phyloP scores from a whole-genome alignment of 495 filamentous ascomycete genomes.

The Hypomontagnella submonticulosa region DNA sequence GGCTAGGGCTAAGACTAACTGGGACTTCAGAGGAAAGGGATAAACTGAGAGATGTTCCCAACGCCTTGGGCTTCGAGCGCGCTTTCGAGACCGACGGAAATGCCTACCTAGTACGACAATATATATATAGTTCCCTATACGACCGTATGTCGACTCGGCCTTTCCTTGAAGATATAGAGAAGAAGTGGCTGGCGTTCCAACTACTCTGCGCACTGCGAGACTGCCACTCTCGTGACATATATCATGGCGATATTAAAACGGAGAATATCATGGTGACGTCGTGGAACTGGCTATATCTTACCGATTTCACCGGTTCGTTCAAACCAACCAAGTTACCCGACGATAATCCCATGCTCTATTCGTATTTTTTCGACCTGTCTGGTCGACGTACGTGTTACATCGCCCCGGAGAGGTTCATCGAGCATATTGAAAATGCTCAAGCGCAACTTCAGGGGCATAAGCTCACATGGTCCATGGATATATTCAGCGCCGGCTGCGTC shows the following conservation, averaged over 20 bases:
- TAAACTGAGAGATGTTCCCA: constrained; percentile 82
- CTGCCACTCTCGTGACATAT: constrained; percentile 89
- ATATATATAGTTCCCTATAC: constrained; percentile 95
- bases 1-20: constrained; percentile 28
- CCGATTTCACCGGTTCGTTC: constrained; percentile 95
- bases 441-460: constrained; percentile 57
- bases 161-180: constrained; percentile 96
- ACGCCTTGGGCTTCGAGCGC: constrained; percentile 89
- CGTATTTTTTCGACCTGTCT: constrained; percentile 96
- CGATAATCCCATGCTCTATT: constrained; percentile 97
- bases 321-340: constrained; percentile 95
- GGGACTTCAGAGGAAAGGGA: constrained; percentile 76
- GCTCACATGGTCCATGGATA: constrained; percentile 93
- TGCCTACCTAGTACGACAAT: constrained; percentile 96
- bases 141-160: constrained; percentile 97
- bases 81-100: constrained; percentile 89
- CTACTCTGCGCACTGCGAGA: constrained; percentile 92
- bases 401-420: constrained; percentile 91
- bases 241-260: constrained; percentile 98
- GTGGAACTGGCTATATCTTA: constrained; percentile 99
- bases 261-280: constrained; percentile 97
- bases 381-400: constrained; percentile 94
- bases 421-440: constrained; percentile 64
- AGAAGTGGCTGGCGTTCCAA: constrained; percentile 98
- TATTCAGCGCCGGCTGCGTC: constrained; percentile 97